phyloP scores from a whole-genome alignment of 352 stramenopile species.

The Phytopythium montanum region DNA sequence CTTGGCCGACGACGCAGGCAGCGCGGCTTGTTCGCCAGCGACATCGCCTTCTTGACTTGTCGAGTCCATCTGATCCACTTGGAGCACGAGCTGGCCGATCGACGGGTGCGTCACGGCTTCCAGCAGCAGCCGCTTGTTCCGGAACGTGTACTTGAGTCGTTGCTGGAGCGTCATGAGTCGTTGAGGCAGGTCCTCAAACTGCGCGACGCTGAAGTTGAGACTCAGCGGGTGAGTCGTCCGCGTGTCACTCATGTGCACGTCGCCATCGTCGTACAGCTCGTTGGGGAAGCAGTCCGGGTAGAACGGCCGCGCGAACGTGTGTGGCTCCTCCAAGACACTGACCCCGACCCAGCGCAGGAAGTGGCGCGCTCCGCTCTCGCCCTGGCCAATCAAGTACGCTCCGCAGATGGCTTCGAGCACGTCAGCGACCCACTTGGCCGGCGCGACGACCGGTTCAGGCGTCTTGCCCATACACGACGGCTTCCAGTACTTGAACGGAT shows the following conservation, averaged over 20 bases:
- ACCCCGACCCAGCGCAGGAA: slow-evolving; percentile 81
- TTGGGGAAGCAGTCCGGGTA: slow-evolving; percentile 71
- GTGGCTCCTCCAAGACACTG: slow-evolving; percentile 39
- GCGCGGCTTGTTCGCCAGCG: slow-evolving; percentile 11
- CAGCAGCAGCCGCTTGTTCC: slow-evolving; percentile 68
- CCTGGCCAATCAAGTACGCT: slow-evolving; percentile 67
- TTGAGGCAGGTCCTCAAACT: slow-evolving; percentile 53
- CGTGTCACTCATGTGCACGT: slow-evolving; percentile 13
- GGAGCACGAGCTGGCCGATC: slow-evolving; percentile 55
- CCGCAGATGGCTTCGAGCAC: slow-evolving; percentile 81
- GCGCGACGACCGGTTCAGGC: slow-evolving; percentile 61
- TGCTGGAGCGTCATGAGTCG: slow-evolving; percentile 62
- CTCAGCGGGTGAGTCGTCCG: slow-evolving; percentile 19
- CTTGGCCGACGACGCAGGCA: slow-evolving; percentile 6
- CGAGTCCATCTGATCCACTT: slow-evolving; percentile 31
- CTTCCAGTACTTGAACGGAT: slow-evolving; percentile 84
- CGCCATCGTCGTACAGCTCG: slow-evolving; percentile 43
- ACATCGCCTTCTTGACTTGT: slow-evolving; percentile 6
- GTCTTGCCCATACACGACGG: slow-evolving; percentile 86
- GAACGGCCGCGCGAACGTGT: slow-evolving; percentile 43
- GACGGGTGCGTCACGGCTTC: slow-evolving; percentile 81
- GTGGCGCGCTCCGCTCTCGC: slow-evolving; percentile 66
- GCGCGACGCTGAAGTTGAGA: slow-evolving; percentile 49
- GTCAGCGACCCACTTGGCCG: slow-evolving; percentile 84
- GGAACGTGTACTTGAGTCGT: slow-evolving; percentile 81